Base-by-base conservation (phyloP, 768 basidiomycete genomes). In the Amanita inopinata region DNA sequence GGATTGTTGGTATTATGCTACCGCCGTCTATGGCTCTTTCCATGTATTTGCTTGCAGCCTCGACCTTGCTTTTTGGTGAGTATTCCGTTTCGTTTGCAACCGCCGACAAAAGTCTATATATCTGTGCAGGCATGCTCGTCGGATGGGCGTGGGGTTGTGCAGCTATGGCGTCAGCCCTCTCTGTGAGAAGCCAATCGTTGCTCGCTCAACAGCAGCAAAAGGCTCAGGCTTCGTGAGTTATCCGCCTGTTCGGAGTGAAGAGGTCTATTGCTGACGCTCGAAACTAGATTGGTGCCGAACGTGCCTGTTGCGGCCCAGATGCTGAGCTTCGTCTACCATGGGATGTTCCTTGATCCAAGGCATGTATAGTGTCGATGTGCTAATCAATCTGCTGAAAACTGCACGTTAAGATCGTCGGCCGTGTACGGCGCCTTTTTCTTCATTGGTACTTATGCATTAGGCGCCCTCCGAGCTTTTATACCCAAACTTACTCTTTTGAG, bases 61-160 rank as follows among this genome's bases (percentile, higher is more conserved):
- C 56, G 12, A 67, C 61, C 3, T 38, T 68, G 9, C 45, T 68
- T 3, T 11, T 65, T 5, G 68, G 66, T 57, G 37, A 35, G 54
- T 49, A 28, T 6, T 40, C 14, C 33, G 10, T 14, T 17, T 17
- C 30, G 3, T 17, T 11, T 17, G 0, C n/a, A 1, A 27, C 1
- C 31, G 5, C 4, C 36, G 4, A 11, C 27, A 34, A 10, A 23
- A 23, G 35, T 9, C 19, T 5, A 34, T 28, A 11, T 17, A 28
- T 2, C 10, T n/a, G n/a, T n/a, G 12, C 22, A 63, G 66, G 69
- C 0, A 66, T 71, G 64, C 47, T 66, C 14, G 32, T 68, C 19
- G 69, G 69, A 12, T 71, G 70, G 70, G 70, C 66, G 14, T 68
- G 67, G 63, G 67, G 65, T 18, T 58, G 51, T 36, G 69, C 65